Base-by-base conservation (phyloP, 2,329 filamentous ascomycete species). In the Colletotrichum noveboracense region DNA sequence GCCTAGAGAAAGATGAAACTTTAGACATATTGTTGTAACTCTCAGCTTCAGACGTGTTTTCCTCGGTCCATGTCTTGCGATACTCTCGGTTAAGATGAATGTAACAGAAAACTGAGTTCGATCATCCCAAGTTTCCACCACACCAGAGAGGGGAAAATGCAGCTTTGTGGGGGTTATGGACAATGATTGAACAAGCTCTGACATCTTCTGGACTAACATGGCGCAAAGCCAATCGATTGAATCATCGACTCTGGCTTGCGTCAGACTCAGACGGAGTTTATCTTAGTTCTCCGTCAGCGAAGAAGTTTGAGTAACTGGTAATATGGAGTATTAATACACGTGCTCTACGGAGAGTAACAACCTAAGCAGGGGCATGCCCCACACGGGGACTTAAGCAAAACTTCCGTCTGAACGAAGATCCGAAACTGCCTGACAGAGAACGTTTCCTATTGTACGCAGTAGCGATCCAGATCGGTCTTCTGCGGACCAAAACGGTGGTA, bases 371-470 rank as follows among this genome's bases (percentile, higher is more conserved):
- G n/a, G 43, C n/a, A 4, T 24, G 6, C 43, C n/a, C 43, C n/a
- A 52, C 43, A 52, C 43, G n/a, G 43, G 43, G 43, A 52, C 43
- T 52, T 21, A 52, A 21, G 43, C 43, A 52, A 52, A 52, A 24
- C n/a, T 52, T 21, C n/a, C 43, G 43, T 52, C 43, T 52, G 43
- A 52, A 52, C 43, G 43, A 52, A 24, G 43, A 21, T 21, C 43
- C 21, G 43, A 52, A 52, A 52, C 43, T 21, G 43, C 43, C 10
- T 52, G 43, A 21, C n/a, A 52, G 43, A 24, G 43, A 48, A 21
- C 10, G 10, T 48, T 48, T 48, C n/a, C 43, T 52, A 52, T 52
- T 52, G 43, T 52, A 13, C n/a, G n/a, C n/a, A 52, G 43, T 52
- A 52, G 43, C 10, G n/a, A 21, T 52, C n/a, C 43, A 52, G 43